Percentiles rank a stretch among this genome's conserved stretches.
Evolutionary conservation across 2,329 filamentous ascomycete species (phyloP).

Genomic region (Ceratocystis cacaofunesta): DNA sequence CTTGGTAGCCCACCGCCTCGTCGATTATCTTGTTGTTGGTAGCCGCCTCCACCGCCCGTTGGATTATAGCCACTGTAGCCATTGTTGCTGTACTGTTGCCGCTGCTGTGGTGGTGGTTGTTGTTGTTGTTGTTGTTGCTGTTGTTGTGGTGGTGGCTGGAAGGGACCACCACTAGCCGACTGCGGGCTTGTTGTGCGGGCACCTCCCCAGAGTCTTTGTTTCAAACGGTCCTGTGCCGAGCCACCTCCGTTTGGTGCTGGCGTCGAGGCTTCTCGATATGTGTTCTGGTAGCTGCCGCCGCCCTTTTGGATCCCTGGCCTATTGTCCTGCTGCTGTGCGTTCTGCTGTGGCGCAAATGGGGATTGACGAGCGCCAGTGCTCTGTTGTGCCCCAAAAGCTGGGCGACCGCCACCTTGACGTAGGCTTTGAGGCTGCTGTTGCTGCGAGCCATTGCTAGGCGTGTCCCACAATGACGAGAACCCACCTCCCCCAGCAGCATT

Average conservation of each 20-base stretch:
- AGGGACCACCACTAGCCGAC: constrained; percentile 26
- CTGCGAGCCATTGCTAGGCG: constrained; percentile 22
- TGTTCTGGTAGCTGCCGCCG: neutral
- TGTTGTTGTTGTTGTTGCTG: constrained; percentile 15
- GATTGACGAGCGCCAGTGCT: constrained; percentile 21
- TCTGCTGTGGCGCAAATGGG: constrained; percentile 19
- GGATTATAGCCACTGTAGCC: constrained; percentile 17
- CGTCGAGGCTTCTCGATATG: constrained; percentile 22
- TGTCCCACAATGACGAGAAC: constrained; percentile 46
- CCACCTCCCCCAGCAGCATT: constrained; percentile 23
- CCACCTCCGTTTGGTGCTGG: constrained; percentile 37
- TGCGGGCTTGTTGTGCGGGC: constrained; percentile 43
- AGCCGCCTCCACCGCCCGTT: constrained; percentile 21
- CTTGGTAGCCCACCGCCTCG: constrained; percentile 17
- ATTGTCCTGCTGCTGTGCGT: constrained; percentile 8
- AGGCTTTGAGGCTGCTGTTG: constrained; percentile 30
- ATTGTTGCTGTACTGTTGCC: neutral
- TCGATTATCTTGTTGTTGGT: constrained; percentile 12
- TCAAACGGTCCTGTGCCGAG: constrained; percentile 67
- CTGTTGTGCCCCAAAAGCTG: constrained; percentile 17
- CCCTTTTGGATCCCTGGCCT: constrained; percentile 15
- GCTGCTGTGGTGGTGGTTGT: neutral
- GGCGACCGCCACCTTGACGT: constrained; percentile 19
- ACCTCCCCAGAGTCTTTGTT: constrained; percentile 59
- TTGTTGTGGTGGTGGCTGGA: constrained; percentile 33